phyloP scores from a whole-genome alignment of 768 basidiomycete species.

The Amanita fuliginea region DNA sequence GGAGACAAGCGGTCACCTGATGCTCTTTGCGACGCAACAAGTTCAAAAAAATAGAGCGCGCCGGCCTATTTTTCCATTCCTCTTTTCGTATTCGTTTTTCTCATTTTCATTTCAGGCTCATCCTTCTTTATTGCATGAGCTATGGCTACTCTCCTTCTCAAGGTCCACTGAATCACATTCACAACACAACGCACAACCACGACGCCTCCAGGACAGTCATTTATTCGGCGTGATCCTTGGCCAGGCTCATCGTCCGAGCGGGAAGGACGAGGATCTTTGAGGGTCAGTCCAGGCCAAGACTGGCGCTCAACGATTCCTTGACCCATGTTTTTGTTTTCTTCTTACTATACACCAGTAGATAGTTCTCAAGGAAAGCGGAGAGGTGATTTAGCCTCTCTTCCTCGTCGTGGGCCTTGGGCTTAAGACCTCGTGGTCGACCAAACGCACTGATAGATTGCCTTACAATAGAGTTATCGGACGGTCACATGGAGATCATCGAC shows the following conservation, averaged over 20 bases:
- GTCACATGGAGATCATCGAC: conserved; percentile 31
- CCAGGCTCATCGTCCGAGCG: neutral
- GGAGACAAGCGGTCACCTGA: too few relatives aligned
- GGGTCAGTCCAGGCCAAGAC: neutral
- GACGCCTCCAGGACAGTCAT: too few relatives aligned
- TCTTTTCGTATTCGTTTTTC: neutral
- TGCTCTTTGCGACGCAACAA: too few relatives aligned
- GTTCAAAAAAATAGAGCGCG: neutral
- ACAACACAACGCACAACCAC: too few relatives aligned
- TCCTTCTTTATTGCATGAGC: too few relatives aligned
- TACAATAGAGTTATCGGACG: too few relatives aligned
- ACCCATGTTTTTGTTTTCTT: neutral
- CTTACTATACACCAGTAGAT: neutral
- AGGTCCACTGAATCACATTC: too few relatives aligned
- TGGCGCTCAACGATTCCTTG: neutral
- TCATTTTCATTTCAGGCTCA: neutral
- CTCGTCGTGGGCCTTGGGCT: neutral
- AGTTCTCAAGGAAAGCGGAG: neutral
- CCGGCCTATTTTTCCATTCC: neutral
- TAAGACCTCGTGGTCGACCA: neutral
- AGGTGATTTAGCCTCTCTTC: too few relatives aligned
- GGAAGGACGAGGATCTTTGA: neutral
- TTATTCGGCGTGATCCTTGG: neutral
- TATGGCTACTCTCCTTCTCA: too few relatives aligned
- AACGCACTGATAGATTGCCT: too few relatives aligned